Evolutionary conservation across 768 basidiomycete species (phyloP).

Genomic region (Boletellus sp.): DNA sequence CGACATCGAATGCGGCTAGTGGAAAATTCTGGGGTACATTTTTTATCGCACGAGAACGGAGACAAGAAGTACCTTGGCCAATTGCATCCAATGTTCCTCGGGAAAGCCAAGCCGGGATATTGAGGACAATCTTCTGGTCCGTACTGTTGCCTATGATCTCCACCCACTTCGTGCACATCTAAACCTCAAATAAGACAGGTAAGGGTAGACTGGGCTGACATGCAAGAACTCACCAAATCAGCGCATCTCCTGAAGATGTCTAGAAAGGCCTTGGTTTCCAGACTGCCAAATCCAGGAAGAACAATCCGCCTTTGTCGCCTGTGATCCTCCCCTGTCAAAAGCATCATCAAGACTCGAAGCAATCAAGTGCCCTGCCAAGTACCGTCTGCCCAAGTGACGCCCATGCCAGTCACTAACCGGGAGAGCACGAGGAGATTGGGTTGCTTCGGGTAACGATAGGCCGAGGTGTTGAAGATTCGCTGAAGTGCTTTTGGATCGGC

Average conservation of each 20-base stretch:
- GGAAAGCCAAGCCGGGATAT: slow-evolving; percentile 32
- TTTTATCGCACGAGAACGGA: background rate
- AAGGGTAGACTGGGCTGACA: too few relatives aligned
- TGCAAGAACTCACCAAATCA: slow-evolving; percentile 5
- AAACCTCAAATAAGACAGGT: background rate
- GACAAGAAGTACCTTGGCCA: background rate
- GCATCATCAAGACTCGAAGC: slow-evolving; percentile 12
- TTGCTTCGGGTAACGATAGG: slow-evolving; percentile 40
- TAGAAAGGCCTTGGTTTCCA: slow-evolving; percentile 48
- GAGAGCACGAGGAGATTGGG: slow-evolving; percentile 20
- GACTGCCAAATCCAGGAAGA: slow-evolving; percentile 51
- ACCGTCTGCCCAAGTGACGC: slow-evolving; percentile 43
- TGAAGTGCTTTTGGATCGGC: slow-evolving; percentile 45
- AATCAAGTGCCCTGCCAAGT: background rate
- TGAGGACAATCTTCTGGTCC: slow-evolving; percentile 13
- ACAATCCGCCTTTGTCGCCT: slow-evolving; percentile 51
- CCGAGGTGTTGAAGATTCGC: slow-evolving; percentile 31
- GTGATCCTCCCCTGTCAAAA: slow-evolving; percentile 37
- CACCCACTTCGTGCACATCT: slow-evolving; percentile 26
- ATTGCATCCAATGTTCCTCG: slow-evolving; percentile 42
- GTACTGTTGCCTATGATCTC: slow-evolving; percentile 11
- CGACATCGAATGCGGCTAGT: slow-evolving; percentile 43
- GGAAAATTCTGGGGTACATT: background rate
- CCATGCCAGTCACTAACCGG: slow-evolving; percentile 27
- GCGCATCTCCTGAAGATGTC: slow-evolving; percentile 43